Evolutionary conservation across 768 basidiomycete genomes (phyloP), one percentile per base, ranked within the genome.

Genomic region (Fistulinella prunicolor): DNA sequence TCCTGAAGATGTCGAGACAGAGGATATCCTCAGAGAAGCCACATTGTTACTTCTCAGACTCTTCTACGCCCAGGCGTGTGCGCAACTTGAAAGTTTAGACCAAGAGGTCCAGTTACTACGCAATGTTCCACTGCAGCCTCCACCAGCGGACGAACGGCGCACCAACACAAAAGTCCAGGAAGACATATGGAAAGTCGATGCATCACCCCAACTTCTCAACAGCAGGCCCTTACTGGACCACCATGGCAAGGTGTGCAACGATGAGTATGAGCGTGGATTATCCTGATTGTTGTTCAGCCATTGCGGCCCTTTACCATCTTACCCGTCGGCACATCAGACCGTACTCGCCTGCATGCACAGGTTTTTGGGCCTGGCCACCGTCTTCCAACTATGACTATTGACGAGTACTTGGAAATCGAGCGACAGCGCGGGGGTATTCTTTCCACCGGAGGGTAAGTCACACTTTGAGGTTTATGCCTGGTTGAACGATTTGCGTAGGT

Each of bases 331-430:
- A 70, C 76, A 36, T 65, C 75, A 17, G 79, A 94, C 56, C 83
- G 94, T 49, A 75, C 83, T 35, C 78, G 83, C 21, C 62, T 96
- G 6, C 85, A 85, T 61, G 69, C 78, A 2, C 82, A 89, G 59
- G 94, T 98, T 4, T 98, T 97, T 69, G 80, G 84, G 14, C 80
- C 90, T 13, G 81, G 80, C 10, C 82, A 96, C 60, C 80, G 85
- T 36, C 71, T 98, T 26, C 96, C 96, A 5, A 94, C 92, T 0
- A 97, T 99, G 96, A 80, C 89, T 1, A 81, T 98, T 48, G 95
- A 98, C 58, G 89, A 98, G 67, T 97, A 94, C 62, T 77, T 99
- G 26, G 82, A 89, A 61, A 82, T 91, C 47, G 95, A 99, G 61
- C 73, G 74, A 40, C 76, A 83, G 60, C 73, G 88, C 47, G 95